Percentiles rank a stretch among this genome's conserved stretches.
Evolutionary conservation across 345 rosid genomes (phyloP).

Genomic region (Heritiera fomes): DNA sequence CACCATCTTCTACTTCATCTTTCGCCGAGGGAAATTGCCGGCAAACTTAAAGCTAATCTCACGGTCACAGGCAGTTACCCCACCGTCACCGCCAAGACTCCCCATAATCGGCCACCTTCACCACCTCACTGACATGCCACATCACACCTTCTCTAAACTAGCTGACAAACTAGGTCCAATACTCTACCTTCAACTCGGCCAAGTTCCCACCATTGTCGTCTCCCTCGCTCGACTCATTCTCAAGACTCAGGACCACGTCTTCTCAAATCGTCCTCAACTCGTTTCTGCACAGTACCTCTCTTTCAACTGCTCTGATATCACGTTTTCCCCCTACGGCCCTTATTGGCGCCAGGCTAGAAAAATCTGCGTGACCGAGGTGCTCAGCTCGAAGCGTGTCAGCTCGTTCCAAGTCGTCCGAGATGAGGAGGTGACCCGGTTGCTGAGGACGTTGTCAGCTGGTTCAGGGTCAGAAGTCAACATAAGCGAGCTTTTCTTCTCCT

Average conservation of each 20-base stretch:
- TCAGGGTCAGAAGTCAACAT: constrained; percentile 27
- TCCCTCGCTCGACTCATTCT: constrained; percentile 31
- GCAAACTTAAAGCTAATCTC: not conserved
- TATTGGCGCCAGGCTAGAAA: constrained; percentile 44
- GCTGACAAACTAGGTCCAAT: constrained; percentile 40
- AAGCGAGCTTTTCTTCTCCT: constrained; percentile 32
- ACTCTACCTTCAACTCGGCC: constrained; percentile 45
- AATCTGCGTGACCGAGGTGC: constrained; percentile 42
- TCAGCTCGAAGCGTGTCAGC: constrained; percentile 35
- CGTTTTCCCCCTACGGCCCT: constrained; percentile 42
- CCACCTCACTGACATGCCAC: constrained; percentile 42
- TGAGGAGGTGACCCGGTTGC: constrained; percentile 38
- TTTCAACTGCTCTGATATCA: constrained; percentile 38
- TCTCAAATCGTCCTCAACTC: constrained; percentile 17
- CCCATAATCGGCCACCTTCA: constrained; percentile 51
- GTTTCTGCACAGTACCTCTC: constrained; percentile 35
- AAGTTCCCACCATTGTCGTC: constrained; percentile 38
- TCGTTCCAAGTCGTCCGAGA: constrained; percentile 25
- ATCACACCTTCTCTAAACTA: constrained; percentile 32
- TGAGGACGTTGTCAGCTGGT: not conserved
- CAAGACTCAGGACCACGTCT: constrained; percentile 17
- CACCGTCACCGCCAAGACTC: constrained; percentile 34
- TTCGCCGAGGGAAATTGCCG: not conserved
- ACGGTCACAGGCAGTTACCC: constrained; percentile 2
- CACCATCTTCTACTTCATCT: not conserved